Evolutionary conservation across 1,284 basidiomycete genomes (phyloP), one percentile per base, ranked within the genome.

Genomic region (Cutaneotrichosporon cutaneum): DNA sequence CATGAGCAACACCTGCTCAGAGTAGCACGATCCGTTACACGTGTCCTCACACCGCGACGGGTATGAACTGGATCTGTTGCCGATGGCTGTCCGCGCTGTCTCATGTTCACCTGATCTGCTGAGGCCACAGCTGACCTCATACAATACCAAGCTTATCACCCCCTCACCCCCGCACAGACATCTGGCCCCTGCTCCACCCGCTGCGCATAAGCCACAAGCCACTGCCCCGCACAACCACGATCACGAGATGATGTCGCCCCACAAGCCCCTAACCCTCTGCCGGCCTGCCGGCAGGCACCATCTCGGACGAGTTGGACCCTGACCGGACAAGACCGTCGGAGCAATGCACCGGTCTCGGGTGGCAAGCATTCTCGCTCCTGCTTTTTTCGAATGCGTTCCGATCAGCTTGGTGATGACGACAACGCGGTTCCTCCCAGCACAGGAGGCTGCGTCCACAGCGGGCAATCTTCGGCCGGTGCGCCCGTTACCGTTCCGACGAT

Each of bases 1-100:
- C 53, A 48, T 26, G 70, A 71, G 24, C 59, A 67, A 35, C 14
- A 58, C 10, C 48, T 58, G 14, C 56, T 58, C 9, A 18, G 26
- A 16, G 56, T 42, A 26, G 56, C 56, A 14, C 21, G 14, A 21
- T 18, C 52, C 13, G 52, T 54, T 6, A 35, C 52, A 22, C 22
- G 33, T 8, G 22, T 54, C 21, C 35, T 52, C 51, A 8, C 30
- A 11, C 48, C 27, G 32, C 33, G 27, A 10, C 26, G 48, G 27
- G 7, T 27, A 51, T 51, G 48, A 51, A 51, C 24, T 13, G 7
- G 18, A 42, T 7, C 39, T n/a, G 39, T 42, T 7, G 7, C 11
- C 39, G 16, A n/a, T 42, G 16, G 18, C 18, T 30, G 18, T 18
- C 39, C 7, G 18, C 39, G 39, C 22, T 24, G 22, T 16, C 45